Evolutionary conservation across 129 eudicot genomes (phyloP), one percentile per base, ranked within the genome.

Genomic region (Gnaphalium uliginosum): DNA sequence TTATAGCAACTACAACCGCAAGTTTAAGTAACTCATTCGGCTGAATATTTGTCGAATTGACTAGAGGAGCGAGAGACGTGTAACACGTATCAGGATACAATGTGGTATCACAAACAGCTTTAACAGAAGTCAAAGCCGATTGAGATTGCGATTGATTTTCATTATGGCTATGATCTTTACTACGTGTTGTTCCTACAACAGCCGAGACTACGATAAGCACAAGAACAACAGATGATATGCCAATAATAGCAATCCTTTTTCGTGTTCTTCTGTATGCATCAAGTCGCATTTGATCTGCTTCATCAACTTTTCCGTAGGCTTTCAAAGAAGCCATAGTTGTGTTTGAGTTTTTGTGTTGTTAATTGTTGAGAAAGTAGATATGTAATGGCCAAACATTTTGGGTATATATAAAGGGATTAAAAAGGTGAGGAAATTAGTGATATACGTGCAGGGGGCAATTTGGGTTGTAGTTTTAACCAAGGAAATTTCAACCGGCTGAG

Each of bases 71-170:
- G 1, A 90, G 75, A 35, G 89, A 86, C 19, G 7, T 30, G 81
- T 78, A 79, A 74, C 96, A 90, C 6, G 89, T 76, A 18, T 81
- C 84, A 0, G 91, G 91, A 77, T 88, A 82, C 73, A 88, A 77
- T 0, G 96, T 90, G 43, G 56, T 50, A 30, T 79, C 73, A 56
- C 96, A 88, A 69, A 81, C 76, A 0, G 91, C 88, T 67, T 84
- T 86, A 29, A 90, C 51, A 2, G 91, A 84, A 8, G 82, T 57
- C 18, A 83, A 59, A 0, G 81, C 25, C 0, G 88, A 64, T 9
- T 68, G 74, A 23, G 56, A 33, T 1, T 63, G 66, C 1, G 85
- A 13, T 17, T 53, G 76, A 2, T 46, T 60, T 10, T 5, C 3
- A 1, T 69, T 61, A 18, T 73, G 23, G 23, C 30, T 33, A 19